A percentile compares a stretch with the other conserved stretches of the same genome.
phyloP scores from a whole-genome alignment of 169 alveolate species.

The Eimeria acervulina region DNA sequence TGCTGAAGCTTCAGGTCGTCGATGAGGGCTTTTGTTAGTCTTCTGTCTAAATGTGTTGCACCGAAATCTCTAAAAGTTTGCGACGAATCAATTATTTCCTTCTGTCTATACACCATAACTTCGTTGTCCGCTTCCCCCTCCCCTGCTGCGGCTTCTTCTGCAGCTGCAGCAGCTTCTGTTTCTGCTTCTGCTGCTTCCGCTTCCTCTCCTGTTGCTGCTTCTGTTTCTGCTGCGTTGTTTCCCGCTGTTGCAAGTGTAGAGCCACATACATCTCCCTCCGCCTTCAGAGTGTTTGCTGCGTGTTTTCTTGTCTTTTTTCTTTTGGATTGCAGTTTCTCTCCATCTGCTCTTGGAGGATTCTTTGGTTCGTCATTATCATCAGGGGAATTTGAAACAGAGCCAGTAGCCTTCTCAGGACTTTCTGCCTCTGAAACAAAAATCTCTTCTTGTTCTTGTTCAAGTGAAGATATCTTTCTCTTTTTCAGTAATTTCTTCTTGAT shows the following conservation, averaged over 20 bases:
- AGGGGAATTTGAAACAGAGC: too few relatives aligned
- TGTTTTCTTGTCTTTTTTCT: neutral
- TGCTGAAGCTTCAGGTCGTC: conserved; percentile 61
- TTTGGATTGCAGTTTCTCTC: neutral
- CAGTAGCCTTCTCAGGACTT: neutral
- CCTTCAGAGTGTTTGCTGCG: neutral
- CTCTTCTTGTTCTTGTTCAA: neutral
- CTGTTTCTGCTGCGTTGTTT: conserved; percentile 37
- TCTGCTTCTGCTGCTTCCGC: neutral
- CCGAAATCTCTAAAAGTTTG: conserved; percentile 76
- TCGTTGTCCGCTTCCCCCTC: neutral
- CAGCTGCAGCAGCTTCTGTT: neutral
- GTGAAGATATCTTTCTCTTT: neutral
- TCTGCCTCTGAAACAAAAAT: neutral
- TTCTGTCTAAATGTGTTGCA: conserved; percentile 75
- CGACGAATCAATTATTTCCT: conserved; percentile 67
- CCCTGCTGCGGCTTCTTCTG: neutral
- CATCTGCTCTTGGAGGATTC: neutral
- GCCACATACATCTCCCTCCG: neutral
- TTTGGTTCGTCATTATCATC: neutral
- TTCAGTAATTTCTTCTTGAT: neutral
- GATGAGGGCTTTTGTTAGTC: conserved; percentile 68
- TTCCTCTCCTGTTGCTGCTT: neutral
- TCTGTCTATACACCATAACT: neutral
- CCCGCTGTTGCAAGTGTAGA: neutral